Conservation (phyloP, 192 early-diverging fungal species). For the Podila epigama region DNA sequence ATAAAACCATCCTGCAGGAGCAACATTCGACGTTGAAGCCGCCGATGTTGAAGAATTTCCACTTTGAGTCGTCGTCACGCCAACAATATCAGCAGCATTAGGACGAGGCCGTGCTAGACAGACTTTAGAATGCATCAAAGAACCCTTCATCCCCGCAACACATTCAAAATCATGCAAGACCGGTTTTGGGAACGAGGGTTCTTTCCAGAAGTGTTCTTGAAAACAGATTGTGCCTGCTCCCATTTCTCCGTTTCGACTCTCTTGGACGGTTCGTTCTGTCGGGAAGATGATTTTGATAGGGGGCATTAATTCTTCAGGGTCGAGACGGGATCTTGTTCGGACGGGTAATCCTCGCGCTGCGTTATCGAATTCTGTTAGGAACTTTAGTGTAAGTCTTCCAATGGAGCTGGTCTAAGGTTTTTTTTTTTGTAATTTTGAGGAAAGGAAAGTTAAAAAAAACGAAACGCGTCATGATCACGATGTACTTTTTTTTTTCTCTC, state of each 20-base stretch:
- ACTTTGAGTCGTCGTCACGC: no score
- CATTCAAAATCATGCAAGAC: conserved; percentile 43
- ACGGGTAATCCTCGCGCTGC: conserved; percentile 49
- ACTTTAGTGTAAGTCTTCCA: conserved; percentile 43
- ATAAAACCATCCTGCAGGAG: conserved; percentile 36
- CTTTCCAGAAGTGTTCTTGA: conserved; percentile 11
- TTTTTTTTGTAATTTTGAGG: no score
- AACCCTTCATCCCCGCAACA: conserved; percentile 6
- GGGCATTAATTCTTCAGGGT: conserved; percentile 16
- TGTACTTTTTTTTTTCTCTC: no score
- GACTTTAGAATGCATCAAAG: conserved; percentile 35
- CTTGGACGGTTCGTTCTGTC: conserved; percentile 41
- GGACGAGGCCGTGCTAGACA: conserved; percentile 5
- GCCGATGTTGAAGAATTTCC: not conserved
- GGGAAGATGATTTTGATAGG: conserved; percentile 53
- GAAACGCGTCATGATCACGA: no score
- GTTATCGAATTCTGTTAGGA: conserved; percentile 49
- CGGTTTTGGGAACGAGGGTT: conserved; percentile 5
- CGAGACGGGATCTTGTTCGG: not conserved
- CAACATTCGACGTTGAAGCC: not conserved
- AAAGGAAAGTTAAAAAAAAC: no score
- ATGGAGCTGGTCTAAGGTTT: conserved; percentile 62
- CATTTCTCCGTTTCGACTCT: conserved; percentile 36
- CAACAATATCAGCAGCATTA: no score
- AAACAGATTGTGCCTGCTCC: conserved; percentile 31